Evolutionary conservation across 495 filamentous ascomycete species (phyloP).

Genomic region (Daldinia vernicosa): DNA sequence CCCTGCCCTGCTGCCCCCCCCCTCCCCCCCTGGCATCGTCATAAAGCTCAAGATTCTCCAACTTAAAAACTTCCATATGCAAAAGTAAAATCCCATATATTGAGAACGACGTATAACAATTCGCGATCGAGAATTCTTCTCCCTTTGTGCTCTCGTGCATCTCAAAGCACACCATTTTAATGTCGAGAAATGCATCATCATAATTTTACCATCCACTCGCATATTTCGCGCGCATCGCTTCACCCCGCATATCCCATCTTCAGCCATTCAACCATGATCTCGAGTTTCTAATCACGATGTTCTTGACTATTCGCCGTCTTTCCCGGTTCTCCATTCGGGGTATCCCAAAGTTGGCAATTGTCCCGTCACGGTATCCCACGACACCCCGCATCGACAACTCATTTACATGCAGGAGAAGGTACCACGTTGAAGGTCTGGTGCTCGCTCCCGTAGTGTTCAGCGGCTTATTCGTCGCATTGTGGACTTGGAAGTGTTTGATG

Average conservation of each 20-base stretch:
- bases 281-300: slow-evolving; percentile 37
- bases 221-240: slow-evolving; percentile 30
- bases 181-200: slow-evolving; percentile 32
- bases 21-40: background rate
- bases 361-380: slow-evolving; percentile 39
- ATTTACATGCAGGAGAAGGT: slow-evolving; percentile 36
- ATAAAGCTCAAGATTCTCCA: slow-evolving; percentile 3
- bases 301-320: slow-evolving; percentile 18
- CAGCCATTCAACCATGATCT: slow-evolving; percentile 32
- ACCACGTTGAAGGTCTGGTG: slow-evolving; percentile 64
- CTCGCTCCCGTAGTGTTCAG: slow-evolving; percentile 72
- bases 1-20: too few species aligned
- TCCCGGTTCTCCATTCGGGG: slow-evolving; percentile 32
- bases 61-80: background rate
- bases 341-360: slow-evolving; percentile 20
- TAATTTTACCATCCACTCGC: slow-evolving; percentile 36
- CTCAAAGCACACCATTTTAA: slow-evolving; percentile 23
- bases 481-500: slow-evolving; percentile 84
- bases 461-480: slow-evolving; percentile 71
- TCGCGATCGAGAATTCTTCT: slow-evolving; percentile 5
- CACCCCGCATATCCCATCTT: slow-evolving; percentile 31
- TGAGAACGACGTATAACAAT: slow-evolving; percentile 8
- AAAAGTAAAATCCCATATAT: slow-evolving; percentile 3
- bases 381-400: slow-evolving; percentile 39
- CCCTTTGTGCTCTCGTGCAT: slow-evolving; percentile 10